Base-by-base conservation (phyloP, 495 filamentous ascomycete species). In the Trichoderma parareesei region DNA sequence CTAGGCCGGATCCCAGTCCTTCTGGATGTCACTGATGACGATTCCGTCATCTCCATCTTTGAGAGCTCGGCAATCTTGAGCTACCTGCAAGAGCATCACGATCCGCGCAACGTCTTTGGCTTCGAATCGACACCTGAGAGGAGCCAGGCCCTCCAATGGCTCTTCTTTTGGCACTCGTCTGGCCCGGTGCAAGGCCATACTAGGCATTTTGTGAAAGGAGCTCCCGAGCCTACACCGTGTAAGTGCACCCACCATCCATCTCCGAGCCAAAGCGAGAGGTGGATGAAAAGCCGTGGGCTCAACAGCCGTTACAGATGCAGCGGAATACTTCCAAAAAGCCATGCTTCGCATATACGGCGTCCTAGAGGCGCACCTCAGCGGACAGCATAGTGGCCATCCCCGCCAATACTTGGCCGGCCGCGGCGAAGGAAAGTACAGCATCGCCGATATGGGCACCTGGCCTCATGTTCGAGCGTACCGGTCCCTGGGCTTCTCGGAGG, bases 131-230 rank as follows among this genome's bases (percentile, higher is more conserved):
- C 46, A 27, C 18, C 14, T 18, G 46, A 49, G n/a, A n/a, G 46
- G 18, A 49, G 46, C 46, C 46, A 49, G 18, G 46, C 18, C 4
- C 18, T 49, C 7, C 46, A 49, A 18, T 49, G 46, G 46, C 46
- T 49, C 16, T 49, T 49, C 46, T 49, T 49, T 18, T 49, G 46
- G 46, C 46, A 49, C 46, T 49, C 46, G 4, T 49, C 46, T 49
- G 46, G 16, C 18, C 46, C 46, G 8, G 46, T 49, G 46, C 46
- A 49, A 27, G 46, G 46, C 18, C 46, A 49, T 18, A 18, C 16
- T 8, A 49, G 46, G 20, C 46, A 49, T 49, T 49, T 49, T 18
- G 20, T 49, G 1, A 49, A 49, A 9, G 46, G 46, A 27, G n/a
- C 18, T 18, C 4, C 18, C 18, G 46, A 49, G n/a, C 46, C 46